Evolutionary conservation across 2,329 filamentous ascomycete genomes (phyloP).

Genomic region (Sporothrix protearum): DNA sequence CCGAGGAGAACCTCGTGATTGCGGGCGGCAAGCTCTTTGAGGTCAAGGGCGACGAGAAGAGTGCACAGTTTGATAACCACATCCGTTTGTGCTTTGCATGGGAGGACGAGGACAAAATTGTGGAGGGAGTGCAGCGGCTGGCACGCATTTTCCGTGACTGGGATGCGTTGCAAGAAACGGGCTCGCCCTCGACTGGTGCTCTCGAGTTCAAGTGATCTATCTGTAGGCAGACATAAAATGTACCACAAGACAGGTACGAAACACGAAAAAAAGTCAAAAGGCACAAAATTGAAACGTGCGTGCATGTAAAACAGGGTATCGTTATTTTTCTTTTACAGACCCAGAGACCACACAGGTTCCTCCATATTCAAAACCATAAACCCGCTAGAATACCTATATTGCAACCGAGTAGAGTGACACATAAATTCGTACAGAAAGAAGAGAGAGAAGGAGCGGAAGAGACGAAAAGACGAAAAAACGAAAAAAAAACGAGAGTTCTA

Average conservation of each 20-base stretch:
- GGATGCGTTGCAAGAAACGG: conserved; percentile 15
- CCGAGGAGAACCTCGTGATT: conserved; percentile 63
- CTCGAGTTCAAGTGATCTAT: conserved; percentile 23
- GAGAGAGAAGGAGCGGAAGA: no score
- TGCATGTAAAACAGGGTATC: conserved; percentile 15
- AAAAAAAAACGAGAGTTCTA: conserved; percentile 39
- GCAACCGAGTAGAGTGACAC: not conserved
- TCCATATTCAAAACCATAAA: not conserved
- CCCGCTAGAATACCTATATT: not conserved
- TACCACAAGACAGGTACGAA: not conserved
- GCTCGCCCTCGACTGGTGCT: not conserved
- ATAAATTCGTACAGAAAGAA: not conserved
- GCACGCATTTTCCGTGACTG: conserved; percentile 29
- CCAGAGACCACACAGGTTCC: not conserved
- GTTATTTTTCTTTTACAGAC: conserved; percentile 2
- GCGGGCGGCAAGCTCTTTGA: conserved; percentile 68
- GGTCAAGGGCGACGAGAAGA: conserved; percentile 54
- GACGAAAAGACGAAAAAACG: no score
- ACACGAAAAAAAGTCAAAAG: not conserved
- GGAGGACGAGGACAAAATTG: conserved; percentile 62
- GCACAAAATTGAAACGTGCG: no score
- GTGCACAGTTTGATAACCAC: conserved; percentile 55
- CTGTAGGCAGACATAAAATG: not conserved
- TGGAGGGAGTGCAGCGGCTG: conserved; percentile 59
- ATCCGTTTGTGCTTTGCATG: conserved; percentile 70